Evolutionary conservation across 2,329 filamentous ascomycete species (phyloP).

Genomic region (Alternaria sp.): DNA sequence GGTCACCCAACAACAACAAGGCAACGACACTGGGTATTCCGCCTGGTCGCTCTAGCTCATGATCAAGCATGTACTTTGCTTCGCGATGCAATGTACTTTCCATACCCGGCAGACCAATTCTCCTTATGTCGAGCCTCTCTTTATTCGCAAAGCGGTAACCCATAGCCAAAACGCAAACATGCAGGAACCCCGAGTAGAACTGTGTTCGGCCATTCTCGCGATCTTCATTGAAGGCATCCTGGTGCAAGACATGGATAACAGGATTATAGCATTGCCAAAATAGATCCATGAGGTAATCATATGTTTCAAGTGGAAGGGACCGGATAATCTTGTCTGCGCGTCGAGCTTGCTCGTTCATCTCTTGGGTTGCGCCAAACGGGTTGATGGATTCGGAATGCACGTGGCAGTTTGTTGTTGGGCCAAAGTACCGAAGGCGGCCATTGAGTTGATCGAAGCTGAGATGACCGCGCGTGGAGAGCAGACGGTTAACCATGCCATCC

Average conservation of each 20-base stretch:
- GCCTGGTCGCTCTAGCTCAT: conserved; percentile 61
- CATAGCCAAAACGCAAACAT: conserved; percentile 62
- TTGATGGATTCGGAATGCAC: conserved; percentile 56
- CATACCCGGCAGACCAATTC: conserved; percentile 56
- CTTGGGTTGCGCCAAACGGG: conserved; percentile 48
- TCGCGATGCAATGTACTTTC: conserved; percentile 64
- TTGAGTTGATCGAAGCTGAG: conserved; percentile 62
- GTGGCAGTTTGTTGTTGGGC: conserved; percentile 63
- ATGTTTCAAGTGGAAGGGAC: conserved; percentile 56
- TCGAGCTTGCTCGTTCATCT: conserved; percentile 57
- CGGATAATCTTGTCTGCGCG: conserved; percentile 60
- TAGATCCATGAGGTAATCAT: conserved; percentile 62
- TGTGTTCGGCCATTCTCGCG: conserved; percentile 56
- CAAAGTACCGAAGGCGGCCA: conserved; percentile 62
- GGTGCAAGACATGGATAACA: conserved; percentile 60
- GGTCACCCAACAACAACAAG: conserved; percentile 60
- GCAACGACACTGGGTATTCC: conserved; percentile 63
- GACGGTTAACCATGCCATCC: conserved; percentile 59
- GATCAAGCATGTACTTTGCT: conserved; percentile 64
- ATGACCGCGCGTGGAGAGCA: conserved; percentile 61
- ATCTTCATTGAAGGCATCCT: conserved; percentile 60
- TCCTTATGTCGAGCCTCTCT: conserved; percentile 58
- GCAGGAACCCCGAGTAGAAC: conserved; percentile 63
- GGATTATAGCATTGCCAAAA: conserved; percentile 64
- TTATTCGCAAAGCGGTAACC: conserved; percentile 62